phyloP scores from a whole-genome alignment of 495 filamentous ascomycete species.

The Lasiosphaeria hispida region DNA sequence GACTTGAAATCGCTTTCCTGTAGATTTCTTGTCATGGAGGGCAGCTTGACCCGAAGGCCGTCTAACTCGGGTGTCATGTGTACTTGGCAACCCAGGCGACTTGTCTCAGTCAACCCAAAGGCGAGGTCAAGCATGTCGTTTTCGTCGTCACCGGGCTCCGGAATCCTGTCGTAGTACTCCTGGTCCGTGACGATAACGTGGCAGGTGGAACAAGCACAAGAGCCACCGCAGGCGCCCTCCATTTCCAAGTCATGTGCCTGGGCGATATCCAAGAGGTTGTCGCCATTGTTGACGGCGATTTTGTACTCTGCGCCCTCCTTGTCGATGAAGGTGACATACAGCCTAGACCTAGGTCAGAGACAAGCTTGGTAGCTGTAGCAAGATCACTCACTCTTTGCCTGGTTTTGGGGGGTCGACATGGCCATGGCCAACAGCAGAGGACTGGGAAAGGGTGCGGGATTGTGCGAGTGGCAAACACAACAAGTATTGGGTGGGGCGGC shows the following conservation, averaged over 20 bases:
- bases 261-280: conserved; percentile 92
- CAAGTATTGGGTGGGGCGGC: too few relatives aligned
- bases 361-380: not conserved
- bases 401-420: conserved; percentile 81
- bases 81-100: conserved; percentile 92
- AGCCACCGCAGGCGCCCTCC: conserved; percentile 96
- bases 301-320: conserved; percentile 78
- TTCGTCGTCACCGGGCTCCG: conserved; percentile 93
- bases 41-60: conserved; percentile 78
- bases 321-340: conserved; percentile 89
- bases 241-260: conserved; percentile 95
- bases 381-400: conserved; percentile 78
- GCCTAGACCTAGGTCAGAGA: conserved; percentile 46
- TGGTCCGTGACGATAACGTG: conserved; percentile 89
- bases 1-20: conserved; percentile 87
- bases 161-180: conserved; percentile 84
- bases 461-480: not conserved
- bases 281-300: conserved; percentile 76
- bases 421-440: conserved; percentile 62
- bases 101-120: conserved; percentile 94
- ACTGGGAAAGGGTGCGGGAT: conserved; percentile 53
- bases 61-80: conserved; percentile 86
- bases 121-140: conserved; percentile 99
- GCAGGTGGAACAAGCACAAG: conserved; percentile 95
- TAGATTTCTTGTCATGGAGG: conserved; percentile 91